These are phyloP conservation scores for Fusarium sp. DNA, from an alignment of 2,329 filamentous ascomycete genomes.

Conservation along the genomic window DNA sequence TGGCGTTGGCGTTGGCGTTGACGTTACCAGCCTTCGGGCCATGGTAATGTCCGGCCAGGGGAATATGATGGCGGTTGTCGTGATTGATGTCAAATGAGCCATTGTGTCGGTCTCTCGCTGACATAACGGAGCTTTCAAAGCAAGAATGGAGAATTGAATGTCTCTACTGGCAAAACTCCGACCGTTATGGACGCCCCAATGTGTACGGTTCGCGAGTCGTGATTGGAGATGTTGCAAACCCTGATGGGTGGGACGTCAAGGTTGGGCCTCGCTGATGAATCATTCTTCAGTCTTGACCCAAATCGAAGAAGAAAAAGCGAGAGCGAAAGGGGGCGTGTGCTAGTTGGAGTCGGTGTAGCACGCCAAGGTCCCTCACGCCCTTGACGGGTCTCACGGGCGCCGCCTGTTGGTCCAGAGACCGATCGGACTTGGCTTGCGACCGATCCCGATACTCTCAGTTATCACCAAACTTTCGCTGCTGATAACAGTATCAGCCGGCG, in stretches of 20 bases:
- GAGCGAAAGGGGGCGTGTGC: background rate
- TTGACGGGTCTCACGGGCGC: constrained; percentile 10
- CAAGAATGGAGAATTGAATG: background rate
- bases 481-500: constrained; percentile 33
- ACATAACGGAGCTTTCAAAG: background rate
- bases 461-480: constrained; percentile 33
- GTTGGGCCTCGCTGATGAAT: constrained; percentile 37
- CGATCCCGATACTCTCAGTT: constrained; percentile 29
- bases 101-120: background rate
- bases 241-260: constrained; percentile 32
- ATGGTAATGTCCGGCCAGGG: constrained; percentile 14
- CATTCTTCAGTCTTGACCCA: constrained; percentile 22
- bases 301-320: constrained; percentile 6
- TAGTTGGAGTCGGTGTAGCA: constrained; percentile 7
- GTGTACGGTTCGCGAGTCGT: background rate
- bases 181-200: constrained; percentile 23
- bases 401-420: constrained; percentile 24
- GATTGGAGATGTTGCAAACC: constrained; percentile 19
- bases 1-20: too few relatives aligned
- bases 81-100: constrained; percentile 19
- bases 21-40: constrained; percentile 12
- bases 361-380: background rate
- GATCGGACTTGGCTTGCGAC: constrained; percentile 32
- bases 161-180: constrained; percentile 32
- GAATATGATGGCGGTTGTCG: background rate